Percentiles rank a stretch among this genome's conserved stretches.
phyloP scores from a whole-genome alignment of 441 rosid species.

The Syzygium malaccense region DNA sequence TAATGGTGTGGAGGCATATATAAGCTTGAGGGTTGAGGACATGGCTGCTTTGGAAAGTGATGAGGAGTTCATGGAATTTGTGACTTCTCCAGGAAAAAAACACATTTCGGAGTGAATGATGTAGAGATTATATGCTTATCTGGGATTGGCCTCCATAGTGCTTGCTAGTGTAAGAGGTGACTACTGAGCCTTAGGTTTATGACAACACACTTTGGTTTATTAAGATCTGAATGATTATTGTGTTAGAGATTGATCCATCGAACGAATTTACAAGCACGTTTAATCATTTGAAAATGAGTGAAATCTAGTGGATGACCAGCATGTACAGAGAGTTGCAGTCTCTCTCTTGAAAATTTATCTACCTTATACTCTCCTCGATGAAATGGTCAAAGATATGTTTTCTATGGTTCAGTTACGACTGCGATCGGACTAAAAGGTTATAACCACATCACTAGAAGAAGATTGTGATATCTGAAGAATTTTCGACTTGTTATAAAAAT shows the following conservation, averaged over 20 bases:
- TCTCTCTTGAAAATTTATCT: background rate
- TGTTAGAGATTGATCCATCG: background rate
- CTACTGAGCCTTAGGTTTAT: background rate
- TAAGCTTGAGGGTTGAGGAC: background rate
- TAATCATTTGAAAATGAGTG: background rate
- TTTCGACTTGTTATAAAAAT: background rate
- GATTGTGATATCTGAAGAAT: background rate
- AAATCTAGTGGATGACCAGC: background rate
- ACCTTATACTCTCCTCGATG: background rate
- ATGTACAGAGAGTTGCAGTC: background rate
- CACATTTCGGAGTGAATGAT: background rate
- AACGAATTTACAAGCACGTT: background rate
- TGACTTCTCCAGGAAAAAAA: background rate
- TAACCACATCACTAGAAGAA: background rate
- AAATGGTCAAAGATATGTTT: background rate
- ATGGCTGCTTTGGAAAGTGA: constrained; percentile 1
- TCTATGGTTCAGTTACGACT: background rate
- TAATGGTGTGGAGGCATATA: background rate
- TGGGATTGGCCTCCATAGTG: background rate
- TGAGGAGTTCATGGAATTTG: background rate
- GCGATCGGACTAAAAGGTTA: background rate
- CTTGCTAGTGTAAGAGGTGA: background rate
- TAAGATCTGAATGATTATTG: background rate
- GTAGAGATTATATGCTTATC: background rate
- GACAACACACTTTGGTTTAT: background rate